Evolutionary conservation across 352 stramenopile genomes (phyloP).

Genomic region (Globisporangium camurandrum): DNA sequence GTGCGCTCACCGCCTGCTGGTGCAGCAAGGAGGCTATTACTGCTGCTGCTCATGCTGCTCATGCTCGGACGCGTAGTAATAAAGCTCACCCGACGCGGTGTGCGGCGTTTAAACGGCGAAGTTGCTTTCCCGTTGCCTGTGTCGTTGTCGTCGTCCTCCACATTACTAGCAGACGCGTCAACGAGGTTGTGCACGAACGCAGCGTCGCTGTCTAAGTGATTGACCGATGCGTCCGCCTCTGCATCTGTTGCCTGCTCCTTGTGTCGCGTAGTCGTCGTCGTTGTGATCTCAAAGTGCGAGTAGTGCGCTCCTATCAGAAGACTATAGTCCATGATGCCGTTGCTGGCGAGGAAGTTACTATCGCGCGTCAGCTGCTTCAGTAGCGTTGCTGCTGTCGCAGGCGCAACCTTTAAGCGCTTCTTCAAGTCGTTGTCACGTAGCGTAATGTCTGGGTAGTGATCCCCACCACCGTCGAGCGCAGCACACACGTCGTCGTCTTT

Average conservation of each 20-base stretch:
- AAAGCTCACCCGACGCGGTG: no score
- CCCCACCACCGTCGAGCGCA: conserved; percentile 39
- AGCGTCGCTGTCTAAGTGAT: conserved; percentile 2
- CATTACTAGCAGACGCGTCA: neutral
- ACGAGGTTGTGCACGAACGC: conserved; percentile 38
- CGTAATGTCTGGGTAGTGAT: conserved; percentile 81
- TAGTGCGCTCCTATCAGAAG: conserved; percentile 85
- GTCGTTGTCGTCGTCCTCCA: conserved; percentile 19
- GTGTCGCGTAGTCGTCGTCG: no score
- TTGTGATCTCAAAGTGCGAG: conserved; percentile 71
- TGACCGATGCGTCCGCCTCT: neutral
- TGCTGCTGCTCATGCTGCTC: neutral
- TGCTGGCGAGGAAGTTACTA: conserved; percentile 74
- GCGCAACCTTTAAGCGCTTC: conserved; percentile 67
- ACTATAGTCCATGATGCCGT: conserved; percentile 90
- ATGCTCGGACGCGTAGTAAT: no score
- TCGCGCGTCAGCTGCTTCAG: conserved; percentile 79
- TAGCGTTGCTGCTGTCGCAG: conserved; percentile 37
- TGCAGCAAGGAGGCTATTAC: neutral
- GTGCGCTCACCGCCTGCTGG: neutral
- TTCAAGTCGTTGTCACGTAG: conserved; percentile 85
- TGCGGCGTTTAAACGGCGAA: no score
- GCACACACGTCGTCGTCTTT: conserved; percentile 31
- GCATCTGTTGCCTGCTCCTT: conserved; percentile 1
- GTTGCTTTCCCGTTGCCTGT: no score